Evolutionary conservation across 2,329 filamentous ascomycete genomes (phyloP), one percentile per base, ranked within the genome.

Genomic region (Ophiostoma himal-ulmi): DNA sequence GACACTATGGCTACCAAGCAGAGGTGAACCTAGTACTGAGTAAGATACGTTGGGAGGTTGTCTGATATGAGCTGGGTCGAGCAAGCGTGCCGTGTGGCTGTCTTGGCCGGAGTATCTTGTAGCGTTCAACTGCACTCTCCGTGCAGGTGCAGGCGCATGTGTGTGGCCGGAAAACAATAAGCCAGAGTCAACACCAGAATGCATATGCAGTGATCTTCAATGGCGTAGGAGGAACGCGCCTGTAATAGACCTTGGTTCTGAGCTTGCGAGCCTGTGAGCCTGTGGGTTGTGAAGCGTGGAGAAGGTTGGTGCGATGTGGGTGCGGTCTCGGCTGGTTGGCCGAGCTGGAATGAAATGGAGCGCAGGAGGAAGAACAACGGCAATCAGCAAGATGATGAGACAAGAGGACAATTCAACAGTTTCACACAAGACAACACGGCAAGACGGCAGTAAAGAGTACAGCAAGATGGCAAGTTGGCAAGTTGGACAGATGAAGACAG

Each of bases 201-300:
- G 78, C 77, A 78, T 78, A 77, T 78, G 77, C 78, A 79, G 75
- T 76, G 78, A 78, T 77, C 76, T 75, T 73, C 77, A 74, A 74
- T 72, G 70, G 71, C 66, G 70, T 60, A 71, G 68, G 34, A 69
- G 60, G 54, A 60, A 71, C 71, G 68, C 71, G 68, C 70, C 71
- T 44, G 37, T 37, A 39, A 36, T 26, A 34, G 8, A 7, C 26
- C 6, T n/a, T 48, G 14, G 57, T 11, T 60, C 26, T 62, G 57
- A 30, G 30, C 30, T 37, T n/a, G 60, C 30, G 26, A 62, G n/a
- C 8, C 4, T 48, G 44, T 48, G 44, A 48, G 44, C 44, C 30
- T 30, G 30, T 30, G 30, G 30, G 30, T 30, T 20, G 44, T 52
- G 44, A 52, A 52, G 22, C 52, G 67, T 62, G 70, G 44, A 62